Base-by-base conservation (phyloP, 306 rosid genomes). In the Begonia masoniana region DNA sequence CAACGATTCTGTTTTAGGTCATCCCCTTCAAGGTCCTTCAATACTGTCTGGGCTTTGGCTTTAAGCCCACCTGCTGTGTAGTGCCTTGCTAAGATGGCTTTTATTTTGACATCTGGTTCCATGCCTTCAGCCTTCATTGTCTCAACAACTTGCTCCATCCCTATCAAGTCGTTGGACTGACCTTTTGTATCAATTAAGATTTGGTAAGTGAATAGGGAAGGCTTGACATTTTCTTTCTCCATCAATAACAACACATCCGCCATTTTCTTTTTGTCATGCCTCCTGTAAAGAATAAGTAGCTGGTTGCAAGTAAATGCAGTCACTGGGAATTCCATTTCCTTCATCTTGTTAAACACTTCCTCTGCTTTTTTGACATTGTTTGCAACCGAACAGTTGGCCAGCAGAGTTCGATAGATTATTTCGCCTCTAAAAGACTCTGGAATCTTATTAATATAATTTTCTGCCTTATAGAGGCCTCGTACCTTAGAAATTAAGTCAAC, bases 391-490 rank as follows among this genome's bases (percentile, higher is more conserved):
- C 69, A 72, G 70, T 73, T 78, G 9, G 82, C 76, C 74, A 91
- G 59, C 14, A 85, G 77, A 51, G 88, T 81, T 64, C 75, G 71
- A 68, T 86, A 85, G 9, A 81, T n/a, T 60, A 73, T 10, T 68
- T 81, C 99, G 43, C 94, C 82, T 65, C 74, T 85, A 46, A 66
- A 81, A 54, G 96, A 81, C 58, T 81, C 56, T 19, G 99, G 99
- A 58, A 91, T 71, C 54, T 39, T 59, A 31, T 71, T 75, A 16
- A 91, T 35, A 71, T 76, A 78, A n/a, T 7, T 70, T 71, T 85
- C 99, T 54, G 99, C 96, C 72, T 68, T 70, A 2, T 52, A 46
- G 15, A 78, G 66, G 48, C 94, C 88, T 43, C 58, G 75, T n/a
- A 69, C 47, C 71, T 73, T 91, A 62, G 86, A 87, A 68, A 91